Evolutionary conservation across 495 filamentous ascomycete genomes (phyloP).

Genomic region (Xylaria acuta): DNA sequence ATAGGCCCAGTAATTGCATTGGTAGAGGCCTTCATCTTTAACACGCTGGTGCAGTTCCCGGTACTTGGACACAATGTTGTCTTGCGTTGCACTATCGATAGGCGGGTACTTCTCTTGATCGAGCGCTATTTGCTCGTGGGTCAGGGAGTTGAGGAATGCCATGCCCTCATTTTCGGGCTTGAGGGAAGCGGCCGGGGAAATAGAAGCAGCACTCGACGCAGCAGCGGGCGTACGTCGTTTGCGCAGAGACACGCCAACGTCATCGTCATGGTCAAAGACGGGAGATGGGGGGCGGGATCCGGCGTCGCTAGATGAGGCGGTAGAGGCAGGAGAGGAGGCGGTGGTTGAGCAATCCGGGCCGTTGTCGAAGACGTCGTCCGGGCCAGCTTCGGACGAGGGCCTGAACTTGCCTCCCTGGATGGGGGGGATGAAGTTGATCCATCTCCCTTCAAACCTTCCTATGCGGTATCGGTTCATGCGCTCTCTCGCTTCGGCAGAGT

Average conservation of each 20-base stretch:
- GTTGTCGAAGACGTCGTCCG: slow-evolving; percentile 49
- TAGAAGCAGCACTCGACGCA: slow-evolving; percentile 41
- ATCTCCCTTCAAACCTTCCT: slow-evolving; percentile 79
- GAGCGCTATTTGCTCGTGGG: slow-evolving; percentile 73
- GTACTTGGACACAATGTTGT: slow-evolving; percentile 80
- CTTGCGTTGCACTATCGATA: slow-evolving; percentile 76
- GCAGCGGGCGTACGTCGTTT: slow-evolving; percentile 30
- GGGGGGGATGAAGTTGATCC: slow-evolving; percentile 89
- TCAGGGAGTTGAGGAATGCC: slow-evolving; percentile 76
- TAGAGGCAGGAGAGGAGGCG: slow-evolving; percentile 35
- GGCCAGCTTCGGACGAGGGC: slow-evolving; percentile 50
- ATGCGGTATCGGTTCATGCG: slow-evolving; percentile 86
- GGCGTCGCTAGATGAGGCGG: slow-evolving; percentile 46
- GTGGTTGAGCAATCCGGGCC: slow-evolving; percentile 46
- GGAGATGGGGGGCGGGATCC: slow-evolving; percentile 64
- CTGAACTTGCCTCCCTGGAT: slow-evolving; percentile 92
- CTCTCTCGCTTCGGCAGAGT: slow-evolving; percentile 77
- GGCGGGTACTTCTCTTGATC: slow-evolving; percentile 85
- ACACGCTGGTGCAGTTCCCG: slow-evolving; percentile 74
- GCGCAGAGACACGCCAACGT: slow-evolving; percentile 48
- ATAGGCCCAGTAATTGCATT: slow-evolving; percentile 88
- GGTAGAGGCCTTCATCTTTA: slow-evolving; percentile 74
- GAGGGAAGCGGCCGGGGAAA: slow-evolving; percentile 49
- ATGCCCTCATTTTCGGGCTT: slow-evolving; percentile 53
- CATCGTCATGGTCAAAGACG: slow-evolving; percentile 72